Base-by-base conservation (phyloP, 306 rosid species). In the Lathyrus tuberosus region DNA sequence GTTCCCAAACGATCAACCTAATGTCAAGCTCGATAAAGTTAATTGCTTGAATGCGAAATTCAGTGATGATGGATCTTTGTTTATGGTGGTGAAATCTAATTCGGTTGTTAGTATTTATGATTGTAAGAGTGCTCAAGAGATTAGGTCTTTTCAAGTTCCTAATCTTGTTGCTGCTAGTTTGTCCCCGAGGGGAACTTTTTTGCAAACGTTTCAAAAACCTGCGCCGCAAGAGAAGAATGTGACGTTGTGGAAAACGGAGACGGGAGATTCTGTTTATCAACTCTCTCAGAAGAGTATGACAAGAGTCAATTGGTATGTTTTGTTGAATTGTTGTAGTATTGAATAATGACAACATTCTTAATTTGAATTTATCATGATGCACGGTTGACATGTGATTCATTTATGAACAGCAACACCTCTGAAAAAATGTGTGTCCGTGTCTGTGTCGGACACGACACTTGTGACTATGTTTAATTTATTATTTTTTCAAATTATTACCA, bases 211-310 rank as follows among this genome's bases (percentile, higher is more conserved):
- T 44, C 87, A 90, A 26, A 92, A 82, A 67, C 83, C 87, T 69
- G 76, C 77, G 2, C 89, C 96, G 4, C 95, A 92, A 74, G 87
- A 82, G 10, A 93, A 88, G 88, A 93, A 90, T 64, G 88, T 90
- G 42, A 70, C 76, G 2, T 71, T 93, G 5, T 85, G 98, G 98
- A 90, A 68, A 11, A 79, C 44, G 2, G 88, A 80, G 51, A 84
- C 85, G 1, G 98, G 96, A 5, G 87, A 79, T 24, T 20, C 84
- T 30, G 84, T 79, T 66, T 84, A 90, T 76, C 89, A 84, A 14
- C 93, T 83, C 12, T 85, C 80, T 65, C 98, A 85, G 62, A 93
- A 93, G 90, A 84, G 81, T 81, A 30, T 88, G 54, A 80, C 96
- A 16, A 90, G 80, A 81, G 22, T 76, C 71, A 85, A 88, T 46